These are phyloP conservation scores for Arctium lappa DNA, from an alignment of 129 eudicot genomes.

Conservation along the genomic window DNA sequence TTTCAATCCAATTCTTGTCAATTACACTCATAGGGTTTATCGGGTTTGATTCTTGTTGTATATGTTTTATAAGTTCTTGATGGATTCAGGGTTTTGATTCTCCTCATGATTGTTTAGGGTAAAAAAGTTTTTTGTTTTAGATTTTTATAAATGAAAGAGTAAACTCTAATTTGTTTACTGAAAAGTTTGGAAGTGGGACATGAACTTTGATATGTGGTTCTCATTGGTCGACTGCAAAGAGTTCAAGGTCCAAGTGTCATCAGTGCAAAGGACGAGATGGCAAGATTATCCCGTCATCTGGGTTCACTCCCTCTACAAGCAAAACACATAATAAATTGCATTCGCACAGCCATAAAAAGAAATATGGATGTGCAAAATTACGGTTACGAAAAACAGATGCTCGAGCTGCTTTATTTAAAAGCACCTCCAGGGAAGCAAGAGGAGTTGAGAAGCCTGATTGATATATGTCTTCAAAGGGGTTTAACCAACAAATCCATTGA, in stretches of 20 bases:
- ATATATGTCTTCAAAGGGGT: conserved; percentile 91
- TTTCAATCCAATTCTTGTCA: too few relatives aligned
- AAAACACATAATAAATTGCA: conserved; percentile 89
- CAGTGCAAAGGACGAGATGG: conserved; percentile 99
- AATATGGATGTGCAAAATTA: conserved; percentile 98
- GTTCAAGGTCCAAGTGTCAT: conserved; percentile 90
- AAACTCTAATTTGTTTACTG: too few relatives aligned
- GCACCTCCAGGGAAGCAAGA: conserved; percentile 98
- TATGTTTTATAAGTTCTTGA: too few relatives aligned
- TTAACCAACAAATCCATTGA: conserved; percentile 86
- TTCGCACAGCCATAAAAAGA: conserved; percentile 91
- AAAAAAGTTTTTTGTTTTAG: too few relatives aligned
- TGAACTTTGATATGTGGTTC: too few relatives aligned
- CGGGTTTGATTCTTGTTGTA: too few relatives aligned
- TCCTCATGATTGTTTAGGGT: too few relatives aligned
- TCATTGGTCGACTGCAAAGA: conserved; percentile 71
- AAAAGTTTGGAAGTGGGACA: too few relatives aligned
- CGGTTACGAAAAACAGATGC: conserved; percentile 90
- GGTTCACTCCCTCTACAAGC: conserved; percentile 97
- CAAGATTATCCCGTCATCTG: conserved; percentile 85
- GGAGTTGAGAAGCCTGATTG: conserved; percentile 83
- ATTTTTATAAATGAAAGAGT: too few relatives aligned
- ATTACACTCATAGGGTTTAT: too few relatives aligned
- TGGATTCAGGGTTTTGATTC: too few relatives aligned
- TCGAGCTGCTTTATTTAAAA: conserved; percentile 78